Conservation (phyloP, 2,329 filamentous ascomycete genomes). For the Coniochaeta sp. region DNA sequence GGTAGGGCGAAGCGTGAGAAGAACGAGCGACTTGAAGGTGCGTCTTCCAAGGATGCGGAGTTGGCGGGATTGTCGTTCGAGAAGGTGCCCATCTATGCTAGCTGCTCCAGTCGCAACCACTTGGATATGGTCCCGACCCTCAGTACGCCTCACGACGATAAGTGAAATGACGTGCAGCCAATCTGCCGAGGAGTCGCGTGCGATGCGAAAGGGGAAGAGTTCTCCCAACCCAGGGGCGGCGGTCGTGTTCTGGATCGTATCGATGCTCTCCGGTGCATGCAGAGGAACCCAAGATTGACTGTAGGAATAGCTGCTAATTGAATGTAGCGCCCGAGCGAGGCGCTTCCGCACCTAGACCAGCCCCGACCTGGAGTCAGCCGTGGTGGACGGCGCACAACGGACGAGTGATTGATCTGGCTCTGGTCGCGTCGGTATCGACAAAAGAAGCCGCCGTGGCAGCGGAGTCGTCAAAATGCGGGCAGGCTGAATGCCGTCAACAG, state of each 20-base stretch:
- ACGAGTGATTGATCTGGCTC: neutral
- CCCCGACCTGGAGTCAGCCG: neutral
- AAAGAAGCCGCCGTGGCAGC: neutral
- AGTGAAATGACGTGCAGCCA: neutral
- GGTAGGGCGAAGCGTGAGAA: slow-evolving; percentile 46
- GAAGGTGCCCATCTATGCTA: slow-evolving; percentile 37
- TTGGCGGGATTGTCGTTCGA: slow-evolving; percentile 29
- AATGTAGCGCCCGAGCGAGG: neutral
- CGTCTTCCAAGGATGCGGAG: slow-evolving; percentile 25
- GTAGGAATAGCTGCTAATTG: neutral
- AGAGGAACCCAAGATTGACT: neutral
- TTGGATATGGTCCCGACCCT: neutral
- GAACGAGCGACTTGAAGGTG: slow-evolving; percentile 30
- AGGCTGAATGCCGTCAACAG: neutral
- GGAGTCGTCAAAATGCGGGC: neutral
- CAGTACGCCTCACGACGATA: neutral
- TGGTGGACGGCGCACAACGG: neutral
- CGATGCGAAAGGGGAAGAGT: neutral
- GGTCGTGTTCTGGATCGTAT: neutral
- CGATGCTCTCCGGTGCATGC: neutral
- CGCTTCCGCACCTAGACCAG: neutral
- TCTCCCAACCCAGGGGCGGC: neutral
- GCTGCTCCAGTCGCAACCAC: slow-evolving; percentile 2
- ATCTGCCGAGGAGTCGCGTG: neutral
- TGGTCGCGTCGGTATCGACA: neutral